Conservation (phyloP, 176 grass and related monocot genomes). For the Phragmites australis region DNA sequence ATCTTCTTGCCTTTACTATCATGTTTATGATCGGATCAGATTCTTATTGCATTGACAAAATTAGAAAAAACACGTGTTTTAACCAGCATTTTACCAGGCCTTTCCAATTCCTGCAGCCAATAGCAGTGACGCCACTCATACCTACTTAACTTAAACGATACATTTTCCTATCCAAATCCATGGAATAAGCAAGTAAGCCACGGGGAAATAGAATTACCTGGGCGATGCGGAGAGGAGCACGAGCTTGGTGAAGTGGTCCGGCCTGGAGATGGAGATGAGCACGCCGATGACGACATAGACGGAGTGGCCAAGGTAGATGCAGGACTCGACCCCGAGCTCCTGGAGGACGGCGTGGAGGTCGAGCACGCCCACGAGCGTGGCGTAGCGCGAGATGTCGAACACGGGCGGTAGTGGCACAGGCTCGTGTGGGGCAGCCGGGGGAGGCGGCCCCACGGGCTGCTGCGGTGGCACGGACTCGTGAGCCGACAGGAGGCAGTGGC, state of each 20-base stretch:
- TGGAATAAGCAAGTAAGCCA: neutral
- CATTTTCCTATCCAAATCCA: neutral
- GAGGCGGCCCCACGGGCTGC: no score
- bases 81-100: neutral
- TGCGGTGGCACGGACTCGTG: no score
- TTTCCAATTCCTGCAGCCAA: no score
- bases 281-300: slow-evolving; percentile 79
- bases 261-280: slow-evolving; percentile 79
- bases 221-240: slow-evolving; percentile 79
- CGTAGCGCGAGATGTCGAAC: slow-evolving; percentile 90
- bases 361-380: slow-evolving; percentile 81
- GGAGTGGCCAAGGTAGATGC: slow-evolving; percentile 92
- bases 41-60: no score
- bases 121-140: neutral
- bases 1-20: no score
- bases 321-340: slow-evolving; percentile 66
- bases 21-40: no score
- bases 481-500: no score
- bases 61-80: no score
- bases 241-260: slow-evolving; percentile 92
- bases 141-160: neutral
- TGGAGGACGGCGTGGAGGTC: slow-evolving; percentile 86
- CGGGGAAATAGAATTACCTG: slow-evolving; percentile 27
- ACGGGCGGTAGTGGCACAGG: no score
- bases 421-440: no score